Evolutionary conservation across 768 basidiomycete genomes (phyloP).

Genomic region (Phallus indusiatus): DNA sequence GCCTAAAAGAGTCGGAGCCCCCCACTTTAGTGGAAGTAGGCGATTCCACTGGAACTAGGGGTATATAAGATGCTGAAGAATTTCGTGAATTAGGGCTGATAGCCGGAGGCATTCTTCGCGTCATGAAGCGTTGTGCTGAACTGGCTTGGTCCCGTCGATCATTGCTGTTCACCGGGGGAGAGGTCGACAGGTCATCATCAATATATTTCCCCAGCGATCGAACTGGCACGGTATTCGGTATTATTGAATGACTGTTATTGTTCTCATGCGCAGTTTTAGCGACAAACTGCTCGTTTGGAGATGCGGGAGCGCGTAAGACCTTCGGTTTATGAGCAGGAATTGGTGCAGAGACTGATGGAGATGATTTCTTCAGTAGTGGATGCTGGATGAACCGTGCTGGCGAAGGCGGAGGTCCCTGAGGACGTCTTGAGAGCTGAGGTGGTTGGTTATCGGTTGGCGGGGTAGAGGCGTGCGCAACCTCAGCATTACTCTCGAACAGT

Average conservation of each 20-base stretch:
- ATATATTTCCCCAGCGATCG: not conserved
- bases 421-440: not conserved
- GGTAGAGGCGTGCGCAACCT: not conserved
- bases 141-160: not conserved
- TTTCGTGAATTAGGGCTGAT: not conserved
- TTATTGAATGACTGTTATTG: not conserved
- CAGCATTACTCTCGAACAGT: constrained; percentile 17
- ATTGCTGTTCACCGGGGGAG: not conserved
- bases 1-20: not conserved
- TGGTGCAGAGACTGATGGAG: not conserved
- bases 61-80: not conserved
- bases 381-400: constrained; percentile 11
- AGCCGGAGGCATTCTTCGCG: not conserved
- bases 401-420: not conserved
- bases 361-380: constrained; percentile 5
- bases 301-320: not conserved
- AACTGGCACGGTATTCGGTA: not conserved
- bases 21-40: not conserved
- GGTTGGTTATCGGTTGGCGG: not conserved
- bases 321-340: not conserved
- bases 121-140: not conserved
- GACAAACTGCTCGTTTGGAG: not conserved
- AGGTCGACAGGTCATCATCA: not conserved
- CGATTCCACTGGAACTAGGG: not conserved
- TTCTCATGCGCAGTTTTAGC: not conserved